Evolutionary conservation across 176 grass and related monocot species (phyloP).

Genomic region (Ensete ventricosum): DNA sequence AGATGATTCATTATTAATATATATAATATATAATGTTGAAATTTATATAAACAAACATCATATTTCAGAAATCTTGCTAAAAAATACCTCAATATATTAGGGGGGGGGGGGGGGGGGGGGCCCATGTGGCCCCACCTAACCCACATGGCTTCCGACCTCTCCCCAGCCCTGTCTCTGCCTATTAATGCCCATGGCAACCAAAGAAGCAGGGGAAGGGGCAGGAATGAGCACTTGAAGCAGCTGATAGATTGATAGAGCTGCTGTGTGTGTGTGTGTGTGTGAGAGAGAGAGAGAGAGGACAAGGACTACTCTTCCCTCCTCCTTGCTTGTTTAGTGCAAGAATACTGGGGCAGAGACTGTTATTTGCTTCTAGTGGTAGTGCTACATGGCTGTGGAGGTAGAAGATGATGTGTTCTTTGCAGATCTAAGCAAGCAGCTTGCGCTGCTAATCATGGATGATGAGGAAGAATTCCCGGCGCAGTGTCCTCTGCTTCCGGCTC

Average conservation of each 20-base stretch:
- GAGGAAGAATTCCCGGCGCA: constrained; percentile 54
- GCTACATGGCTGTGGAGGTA: constrained; percentile 21
- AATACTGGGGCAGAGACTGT: too few species aligned
- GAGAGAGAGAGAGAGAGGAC: background rate
- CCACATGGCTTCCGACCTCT: background rate
- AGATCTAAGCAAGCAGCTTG: constrained; percentile 90
- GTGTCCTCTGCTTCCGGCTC: constrained; percentile 27
- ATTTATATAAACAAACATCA: background rate
- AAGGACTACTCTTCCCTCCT: background rate
- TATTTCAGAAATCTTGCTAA: too few species aligned
- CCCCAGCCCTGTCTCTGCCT: constrained; percentile 4
- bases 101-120: too few species aligned
- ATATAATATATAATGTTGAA: too few species aligned
- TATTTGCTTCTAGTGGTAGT: background rate
- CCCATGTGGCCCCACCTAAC: background rate
- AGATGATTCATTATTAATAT: too few species aligned
- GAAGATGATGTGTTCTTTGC: constrained; percentile 94
- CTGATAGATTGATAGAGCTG: too few species aligned
- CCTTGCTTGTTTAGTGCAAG: background rate
- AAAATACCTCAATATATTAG: too few species aligned
- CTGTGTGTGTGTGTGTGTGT: too few species aligned
- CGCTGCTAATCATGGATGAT: constrained; percentile 88
- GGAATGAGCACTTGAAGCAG: background rate
- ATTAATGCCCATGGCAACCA: constrained; percentile 25
- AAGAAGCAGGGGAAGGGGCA: background rate